A percentile compares a stretch with the other conserved stretches of the same genome.
phyloP scores from a whole-genome alignment of 139 green algal species.

The Micractinium conductrix region DNA sequence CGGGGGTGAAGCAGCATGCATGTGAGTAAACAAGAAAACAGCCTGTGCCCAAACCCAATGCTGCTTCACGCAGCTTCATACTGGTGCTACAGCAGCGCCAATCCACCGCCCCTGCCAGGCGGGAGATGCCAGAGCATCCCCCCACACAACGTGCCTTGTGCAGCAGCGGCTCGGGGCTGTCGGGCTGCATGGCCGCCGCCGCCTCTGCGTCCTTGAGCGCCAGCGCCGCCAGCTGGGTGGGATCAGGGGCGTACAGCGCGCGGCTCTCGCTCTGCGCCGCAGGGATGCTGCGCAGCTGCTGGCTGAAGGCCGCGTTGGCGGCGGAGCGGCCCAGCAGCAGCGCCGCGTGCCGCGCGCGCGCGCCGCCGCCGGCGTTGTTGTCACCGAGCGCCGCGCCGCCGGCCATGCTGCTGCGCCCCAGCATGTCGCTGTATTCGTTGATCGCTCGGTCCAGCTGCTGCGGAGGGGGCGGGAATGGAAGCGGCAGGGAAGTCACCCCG shows the following conservation, averaged over 20 bases:
- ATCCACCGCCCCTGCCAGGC: no score
- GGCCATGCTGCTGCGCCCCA: neutral
- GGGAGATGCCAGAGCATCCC: no score
- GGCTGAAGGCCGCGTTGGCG: constrained; percentile 21
- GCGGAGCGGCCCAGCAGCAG: constrained; percentile 17
- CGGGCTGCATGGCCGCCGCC: constrained; percentile 40
- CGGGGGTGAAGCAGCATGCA: no score
- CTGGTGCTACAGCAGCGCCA: no score
- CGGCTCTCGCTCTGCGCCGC: constrained; percentile 56
- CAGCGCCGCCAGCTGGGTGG: constrained; percentile 64
- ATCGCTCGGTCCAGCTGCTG: constrained; percentile 3
- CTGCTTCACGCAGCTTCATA: no score
- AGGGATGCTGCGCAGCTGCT: constrained; percentile 34
- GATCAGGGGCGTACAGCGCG: constrained; percentile 77
- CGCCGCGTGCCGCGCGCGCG: neutral
- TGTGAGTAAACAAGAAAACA: no score
- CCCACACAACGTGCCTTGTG: constrained; percentile 38
- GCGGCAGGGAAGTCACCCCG: no score
- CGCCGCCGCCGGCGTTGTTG: neutral
- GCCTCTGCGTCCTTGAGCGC: constrained; percentile 65
- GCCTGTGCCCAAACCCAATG: no score
- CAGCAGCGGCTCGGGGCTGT: constrained; percentile 26
- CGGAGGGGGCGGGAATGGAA: no score
- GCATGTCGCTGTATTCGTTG: constrained; percentile 7
- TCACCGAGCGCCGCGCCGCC: neutral